These are phyloP conservation scores for Silene latifolia DNA, from an alignment of 148 eudicot species.

Conservation along the genomic window DNA sequence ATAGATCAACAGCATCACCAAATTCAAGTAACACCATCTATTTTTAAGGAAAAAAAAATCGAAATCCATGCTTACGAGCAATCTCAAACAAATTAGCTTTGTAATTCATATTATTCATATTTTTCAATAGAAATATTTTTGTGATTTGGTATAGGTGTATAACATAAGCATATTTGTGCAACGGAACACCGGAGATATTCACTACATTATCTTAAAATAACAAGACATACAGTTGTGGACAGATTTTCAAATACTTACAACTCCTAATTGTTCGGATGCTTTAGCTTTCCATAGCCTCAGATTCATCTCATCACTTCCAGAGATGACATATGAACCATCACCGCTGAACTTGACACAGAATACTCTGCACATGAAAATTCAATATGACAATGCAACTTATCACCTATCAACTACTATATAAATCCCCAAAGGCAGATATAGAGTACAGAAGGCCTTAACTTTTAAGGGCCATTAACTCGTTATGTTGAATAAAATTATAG, in stretches of 20 bases:
- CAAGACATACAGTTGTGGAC: background rate
- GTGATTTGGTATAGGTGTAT: background rate
- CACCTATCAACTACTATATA: background rate
- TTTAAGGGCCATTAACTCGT: background rate
- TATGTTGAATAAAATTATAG: background rate
- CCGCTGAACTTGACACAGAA: constrained; percentile 80
- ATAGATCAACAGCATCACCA: background rate
- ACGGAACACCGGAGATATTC: background rate
- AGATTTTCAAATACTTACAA: constrained; percentile 48
- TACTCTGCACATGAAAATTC: constrained; percentile 28
- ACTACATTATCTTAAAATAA: background rate
- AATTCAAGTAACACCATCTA: background rate
- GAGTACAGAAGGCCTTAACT: background rate
- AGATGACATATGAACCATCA: constrained; percentile 79
- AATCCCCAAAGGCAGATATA: background rate
- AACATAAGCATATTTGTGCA: background rate
- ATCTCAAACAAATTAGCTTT: background rate
- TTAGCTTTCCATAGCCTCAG: constrained; percentile 97
- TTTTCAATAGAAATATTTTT: background rate
- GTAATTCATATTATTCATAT: background rate
- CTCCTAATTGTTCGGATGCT: constrained; percentile 97
- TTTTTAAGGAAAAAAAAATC: background rate
- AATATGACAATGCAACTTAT: background rate
- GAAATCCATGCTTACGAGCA: background rate
- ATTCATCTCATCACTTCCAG: constrained; percentile 95